phyloP scores from a whole-genome alignment of 2,329 filamentous ascomycete genomes.

The Exophiala calicioides region DNA sequence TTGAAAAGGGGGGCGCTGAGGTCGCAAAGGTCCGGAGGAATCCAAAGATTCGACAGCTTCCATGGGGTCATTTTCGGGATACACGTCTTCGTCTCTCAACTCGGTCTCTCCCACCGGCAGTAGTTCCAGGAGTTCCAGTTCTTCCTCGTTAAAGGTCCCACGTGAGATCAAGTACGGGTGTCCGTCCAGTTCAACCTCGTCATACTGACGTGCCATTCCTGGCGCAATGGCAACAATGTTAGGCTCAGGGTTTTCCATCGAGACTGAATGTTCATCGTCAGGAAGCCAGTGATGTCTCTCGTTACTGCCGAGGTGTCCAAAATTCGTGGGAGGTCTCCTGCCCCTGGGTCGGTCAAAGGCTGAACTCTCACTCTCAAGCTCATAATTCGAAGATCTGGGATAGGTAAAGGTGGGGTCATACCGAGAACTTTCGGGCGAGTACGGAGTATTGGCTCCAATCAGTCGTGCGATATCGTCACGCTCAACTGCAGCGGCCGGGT shows the following conservation, averaged over 20 bases:
- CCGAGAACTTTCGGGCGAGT: conserved; percentile 31
- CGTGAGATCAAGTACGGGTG: conserved; percentile 27
- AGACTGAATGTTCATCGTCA: conserved; percentile 9
- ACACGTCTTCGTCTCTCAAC: background rate
- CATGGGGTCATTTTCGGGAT: background rate
- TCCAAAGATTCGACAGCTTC: background rate
- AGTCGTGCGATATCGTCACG: conserved; percentile 32
- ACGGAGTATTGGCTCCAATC: conserved; percentile 15
- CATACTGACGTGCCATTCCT: conserved; percentile 24
- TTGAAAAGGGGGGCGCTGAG: conserved; percentile 17
- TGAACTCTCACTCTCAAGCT: conserved; percentile 29
- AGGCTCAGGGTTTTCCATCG: conserved; percentile 25
- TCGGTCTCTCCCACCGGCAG: background rate
- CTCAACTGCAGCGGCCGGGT: conserved; percentile 31
- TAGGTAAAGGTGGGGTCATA: conserved; percentile 32
- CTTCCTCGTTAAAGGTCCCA: conserved; percentile 26
- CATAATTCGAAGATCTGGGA: conserved; percentile 31
- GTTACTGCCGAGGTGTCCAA: conserved; percentile 21
- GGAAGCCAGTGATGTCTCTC: conserved; percentile 25
- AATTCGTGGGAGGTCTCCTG: conserved; percentile 25
- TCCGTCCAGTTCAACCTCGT: conserved; percentile 29
- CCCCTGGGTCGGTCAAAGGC: conserved; percentile 28
- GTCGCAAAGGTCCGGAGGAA: background rate
- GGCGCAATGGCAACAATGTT: conserved; percentile 28
- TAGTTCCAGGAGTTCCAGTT: conserved; percentile 24